Evolutionary conservation across 169 alveolate genomes (phyloP).

Genomic region (Theileria annulata): DNA sequence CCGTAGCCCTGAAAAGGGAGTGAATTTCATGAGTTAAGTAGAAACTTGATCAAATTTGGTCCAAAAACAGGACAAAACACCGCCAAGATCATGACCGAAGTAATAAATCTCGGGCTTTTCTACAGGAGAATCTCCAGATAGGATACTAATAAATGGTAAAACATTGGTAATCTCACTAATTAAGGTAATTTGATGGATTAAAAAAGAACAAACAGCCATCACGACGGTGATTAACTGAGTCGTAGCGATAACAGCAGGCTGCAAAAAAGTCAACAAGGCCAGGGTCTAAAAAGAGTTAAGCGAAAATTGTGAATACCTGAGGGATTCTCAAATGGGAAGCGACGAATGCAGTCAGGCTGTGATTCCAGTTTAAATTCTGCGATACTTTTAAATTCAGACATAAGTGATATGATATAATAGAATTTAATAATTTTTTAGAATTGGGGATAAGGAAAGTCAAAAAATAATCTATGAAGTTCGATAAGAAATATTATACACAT

Average conservation of each 20-base stretch:
- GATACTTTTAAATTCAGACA: background rate
- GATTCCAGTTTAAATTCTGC: conserved; percentile 8
- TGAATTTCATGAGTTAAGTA: background rate
- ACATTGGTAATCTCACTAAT: conserved; percentile 14
- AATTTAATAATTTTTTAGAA: too few species aligned
- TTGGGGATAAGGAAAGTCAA: background rate
- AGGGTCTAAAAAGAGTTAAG: conserved; percentile 21
- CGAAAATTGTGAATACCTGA: conserved; percentile 13
- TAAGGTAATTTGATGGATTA: conserved; percentile 29
- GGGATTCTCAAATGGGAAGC: conserved; percentile 26
- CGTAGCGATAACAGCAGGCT: conserved; percentile 36
- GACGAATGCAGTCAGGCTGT: conserved; percentile 48
- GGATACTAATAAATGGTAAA: background rate
- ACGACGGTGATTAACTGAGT: background rate
- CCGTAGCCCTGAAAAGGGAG: conserved; percentile 13
- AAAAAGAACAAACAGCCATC: conserved; percentile 33
- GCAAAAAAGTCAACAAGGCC: conserved; percentile 17
- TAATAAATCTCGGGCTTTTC: background rate
- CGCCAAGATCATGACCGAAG: conserved; percentile 8
- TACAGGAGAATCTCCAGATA: background rate
- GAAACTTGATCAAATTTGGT: conserved; percentile 12
- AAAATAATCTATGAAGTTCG: background rate
- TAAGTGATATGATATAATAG: background rate
- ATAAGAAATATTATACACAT: background rate
- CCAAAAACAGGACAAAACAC: conserved; percentile 30